Percentiles rank a stretch among this genome's conserved stretches.
Conservation (phyloP, 345 rosid genomes). For the Bruguiera sexangula region DNA sequence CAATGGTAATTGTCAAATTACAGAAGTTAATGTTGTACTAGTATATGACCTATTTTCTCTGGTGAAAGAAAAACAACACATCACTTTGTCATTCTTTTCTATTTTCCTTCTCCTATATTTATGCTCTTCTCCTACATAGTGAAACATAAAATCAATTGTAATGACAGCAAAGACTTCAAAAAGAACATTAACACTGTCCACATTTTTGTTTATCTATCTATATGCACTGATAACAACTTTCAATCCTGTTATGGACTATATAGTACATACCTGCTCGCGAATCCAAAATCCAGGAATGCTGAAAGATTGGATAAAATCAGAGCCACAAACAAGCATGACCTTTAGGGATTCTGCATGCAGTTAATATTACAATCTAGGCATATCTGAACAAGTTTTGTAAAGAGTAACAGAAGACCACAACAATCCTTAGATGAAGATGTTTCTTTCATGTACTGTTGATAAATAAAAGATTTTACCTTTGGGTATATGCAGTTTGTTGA, state of each 20-base stretch:
- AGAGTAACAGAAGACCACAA: background rate
- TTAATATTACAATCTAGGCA: background rate
- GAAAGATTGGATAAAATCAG: constrained; percentile 83
- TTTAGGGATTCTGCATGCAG: constrained; percentile 48
- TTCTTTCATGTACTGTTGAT: background rate
- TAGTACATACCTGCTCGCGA: constrained; percentile 64
- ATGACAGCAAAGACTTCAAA: too few species aligned
- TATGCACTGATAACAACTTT: background rate
- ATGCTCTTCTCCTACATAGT: too few species aligned
- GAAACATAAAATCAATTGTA: too few species aligned
- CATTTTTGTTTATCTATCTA: too few species aligned
- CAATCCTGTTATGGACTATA: background rate
- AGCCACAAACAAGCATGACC: constrained; percentile 89
- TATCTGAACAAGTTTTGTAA: background rate
- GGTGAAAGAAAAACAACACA: too few species aligned
- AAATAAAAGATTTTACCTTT: constrained; percentile 36
- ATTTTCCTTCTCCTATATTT: too few species aligned
- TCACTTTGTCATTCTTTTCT: too few species aligned
- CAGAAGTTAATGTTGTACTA: too few species aligned
- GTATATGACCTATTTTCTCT: too few species aligned
- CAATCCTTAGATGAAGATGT: background rate
- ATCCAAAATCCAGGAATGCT: constrained; percentile 78
- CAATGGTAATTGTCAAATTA: too few species aligned
- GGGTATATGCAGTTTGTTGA: constrained; percentile 24
- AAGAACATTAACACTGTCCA: too few species aligned